These are phyloP conservation scores for Lactarius sp. DNA, from an alignment of 768 basidiomycete genomes.

Conservation along the genomic window DNA sequence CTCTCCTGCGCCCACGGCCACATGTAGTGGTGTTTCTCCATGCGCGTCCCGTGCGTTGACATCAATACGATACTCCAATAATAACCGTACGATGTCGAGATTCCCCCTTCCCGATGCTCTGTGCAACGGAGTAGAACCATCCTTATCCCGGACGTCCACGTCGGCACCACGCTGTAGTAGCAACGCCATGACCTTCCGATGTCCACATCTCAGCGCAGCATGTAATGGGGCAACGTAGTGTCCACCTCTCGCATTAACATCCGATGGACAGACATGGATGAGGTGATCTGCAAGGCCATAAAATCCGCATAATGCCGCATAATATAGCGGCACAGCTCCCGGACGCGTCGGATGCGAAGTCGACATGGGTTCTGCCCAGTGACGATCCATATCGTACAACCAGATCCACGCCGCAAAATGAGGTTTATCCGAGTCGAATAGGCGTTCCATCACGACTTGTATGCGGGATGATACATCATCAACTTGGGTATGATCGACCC, in stretches of 20 bases:
- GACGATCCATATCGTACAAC: background rate
- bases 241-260: background rate
- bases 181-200: background rate
- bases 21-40: too few species aligned
- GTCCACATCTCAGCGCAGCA: background rate
- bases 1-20: too few species aligned
- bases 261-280: too few species aligned
- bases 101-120: background rate
- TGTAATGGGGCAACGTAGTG: background rate
- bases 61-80: background rate
- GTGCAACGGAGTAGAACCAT: background rate
- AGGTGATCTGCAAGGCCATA: too few species aligned
- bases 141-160: background rate
- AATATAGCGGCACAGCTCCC: too few species aligned
- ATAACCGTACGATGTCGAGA: background rate
- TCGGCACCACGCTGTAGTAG: background rate
- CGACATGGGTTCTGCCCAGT: background rate
- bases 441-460: background rate
- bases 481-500: constrained; percentile 2
- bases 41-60: background rate
- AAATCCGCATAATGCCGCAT: too few species aligned
- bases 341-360: background rate
- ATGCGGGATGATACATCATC: background rate
- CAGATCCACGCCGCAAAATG: constrained; percentile 12
- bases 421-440: background rate